phyloP scores from a whole-genome alignment of 164 flowering plant genomes.

The Magnolia sinica region DNA sequence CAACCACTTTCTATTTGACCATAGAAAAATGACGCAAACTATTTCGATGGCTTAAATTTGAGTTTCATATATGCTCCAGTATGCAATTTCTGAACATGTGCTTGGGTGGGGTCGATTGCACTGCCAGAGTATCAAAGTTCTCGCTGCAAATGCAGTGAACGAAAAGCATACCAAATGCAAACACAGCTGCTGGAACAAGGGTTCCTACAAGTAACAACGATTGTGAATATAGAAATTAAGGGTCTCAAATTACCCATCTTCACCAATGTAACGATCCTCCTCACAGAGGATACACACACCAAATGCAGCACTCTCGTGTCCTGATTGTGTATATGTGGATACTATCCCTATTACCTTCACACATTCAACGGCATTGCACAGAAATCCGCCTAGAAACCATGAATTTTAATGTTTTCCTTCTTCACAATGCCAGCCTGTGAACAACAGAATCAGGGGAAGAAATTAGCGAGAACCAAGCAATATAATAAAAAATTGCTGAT shows the following conservation, averaged over 20 bases:
- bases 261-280: neutral
- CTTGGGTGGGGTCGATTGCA: too few relatives aligned
- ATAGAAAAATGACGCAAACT: too few relatives aligned
- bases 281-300: neutral
- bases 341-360: neutral
- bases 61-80: too few relatives aligned
- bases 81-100: too few relatives aligned
- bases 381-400: constrained; percentile 14
- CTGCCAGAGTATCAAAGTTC: too few relatives aligned
- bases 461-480: neutral
- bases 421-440: constrained; percentile 25
- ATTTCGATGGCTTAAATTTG: too few relatives aligned
- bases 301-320: neutral
- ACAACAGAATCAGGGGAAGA: neutral
- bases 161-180: too few relatives aligned
- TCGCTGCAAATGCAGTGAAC: too few relatives aligned
- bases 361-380: neutral
- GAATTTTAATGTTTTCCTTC: constrained; percentile 23
- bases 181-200: too few relatives aligned
- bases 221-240: neutral
- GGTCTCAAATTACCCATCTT: neutral
- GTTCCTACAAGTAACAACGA: neutral
- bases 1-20: too few relatives aligned
- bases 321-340: neutral
- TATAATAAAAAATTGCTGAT: neutral